Percentiles rank a stretch among this genome's conserved stretches.
phyloP scores from a whole-genome alignment of 768 basidiomycete species.

The Phanerodontia chrysosporium region DNA sequence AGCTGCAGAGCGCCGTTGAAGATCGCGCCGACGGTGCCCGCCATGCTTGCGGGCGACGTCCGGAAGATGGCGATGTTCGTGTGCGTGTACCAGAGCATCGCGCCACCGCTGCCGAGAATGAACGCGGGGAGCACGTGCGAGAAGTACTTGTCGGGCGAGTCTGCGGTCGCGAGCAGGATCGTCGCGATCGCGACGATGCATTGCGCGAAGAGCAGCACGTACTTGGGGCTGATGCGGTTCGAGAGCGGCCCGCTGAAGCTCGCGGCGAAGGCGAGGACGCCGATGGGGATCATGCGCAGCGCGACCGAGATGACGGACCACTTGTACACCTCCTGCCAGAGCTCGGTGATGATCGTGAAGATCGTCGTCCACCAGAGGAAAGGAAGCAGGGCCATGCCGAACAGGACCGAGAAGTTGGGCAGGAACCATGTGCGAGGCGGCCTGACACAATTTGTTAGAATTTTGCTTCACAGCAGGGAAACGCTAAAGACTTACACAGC shows the following conservation, averaged over 20 bases:
- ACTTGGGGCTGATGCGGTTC: slow-evolving; percentile 35
- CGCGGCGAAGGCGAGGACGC: slow-evolving; percentile 32
- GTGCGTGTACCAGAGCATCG: slow-evolving; percentile 41
- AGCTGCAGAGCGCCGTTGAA: slow-evolving; percentile 52
- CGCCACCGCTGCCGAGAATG: slow-evolving; percentile 41
- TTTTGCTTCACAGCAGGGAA: neutral
- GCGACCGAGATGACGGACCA: slow-evolving; percentile 37
- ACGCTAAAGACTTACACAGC: slow-evolving; percentile 21
- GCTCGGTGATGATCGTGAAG: slow-evolving; percentile 28
- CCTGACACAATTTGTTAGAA: slow-evolving; percentile 11
- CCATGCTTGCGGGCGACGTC: slow-evolving; percentile 42
- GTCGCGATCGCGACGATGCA: slow-evolving; percentile 34
- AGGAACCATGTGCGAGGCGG: slow-evolving; percentile 36
- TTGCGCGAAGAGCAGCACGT: slow-evolving; percentile 41
- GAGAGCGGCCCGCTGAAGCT: slow-evolving; percentile 37
- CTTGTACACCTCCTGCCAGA: slow-evolving; percentile 33
- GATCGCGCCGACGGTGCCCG: slow-evolving; percentile 52
- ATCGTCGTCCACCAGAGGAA: slow-evolving; percentile 37
- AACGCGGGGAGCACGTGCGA: slow-evolving; percentile 45
- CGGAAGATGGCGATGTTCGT: slow-evolving; percentile 50
- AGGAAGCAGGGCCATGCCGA: slow-evolving; percentile 32
- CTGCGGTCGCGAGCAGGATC: slow-evolving; percentile 37
- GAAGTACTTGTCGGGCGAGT: slow-evolving; percentile 42
- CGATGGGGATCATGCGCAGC: slow-evolving; percentile 40
- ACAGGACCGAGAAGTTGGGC: slow-evolving; percentile 34